A percentile compares a stretch with the other conserved stretches of the same genome.
Conservation (phyloP, 2,329 filamentous ascomycete genomes). For the Microdochium bolleyi region DNA sequence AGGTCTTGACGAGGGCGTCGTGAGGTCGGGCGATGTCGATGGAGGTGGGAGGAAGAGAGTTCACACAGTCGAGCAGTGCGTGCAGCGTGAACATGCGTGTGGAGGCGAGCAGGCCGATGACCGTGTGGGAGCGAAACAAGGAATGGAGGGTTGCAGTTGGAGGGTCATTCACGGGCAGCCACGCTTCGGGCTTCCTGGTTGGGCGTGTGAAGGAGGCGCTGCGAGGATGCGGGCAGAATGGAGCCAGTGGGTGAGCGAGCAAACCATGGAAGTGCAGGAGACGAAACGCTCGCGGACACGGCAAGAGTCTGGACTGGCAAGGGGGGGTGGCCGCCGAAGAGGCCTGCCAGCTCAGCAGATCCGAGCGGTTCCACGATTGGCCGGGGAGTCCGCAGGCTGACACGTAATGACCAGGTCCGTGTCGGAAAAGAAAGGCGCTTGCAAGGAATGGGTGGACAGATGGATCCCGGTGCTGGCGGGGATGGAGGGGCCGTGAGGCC, state of each 20-base stretch:
- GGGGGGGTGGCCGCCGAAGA: neutral
- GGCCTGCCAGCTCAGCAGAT: neutral
- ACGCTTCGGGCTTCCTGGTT: neutral
- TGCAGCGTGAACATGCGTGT: neutral
- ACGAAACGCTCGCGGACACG: neutral
- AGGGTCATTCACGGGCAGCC: neutral
- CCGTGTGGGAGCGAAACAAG: neutral
- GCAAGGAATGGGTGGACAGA: neutral
- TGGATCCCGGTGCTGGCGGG: neutral
- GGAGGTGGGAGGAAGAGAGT: neutral
- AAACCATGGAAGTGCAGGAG: neutral
- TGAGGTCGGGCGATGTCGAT: neutral
- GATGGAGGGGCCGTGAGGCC: neutral
- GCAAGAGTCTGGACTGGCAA: neutral
- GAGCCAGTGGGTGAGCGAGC: neutral
- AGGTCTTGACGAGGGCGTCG: neutral
- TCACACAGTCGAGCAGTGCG: neutral
- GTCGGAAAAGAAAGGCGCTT: neutral
- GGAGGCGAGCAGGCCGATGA: neutral
- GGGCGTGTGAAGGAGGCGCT: neutral
- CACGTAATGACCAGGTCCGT: neutral
- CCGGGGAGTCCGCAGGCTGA: neutral
- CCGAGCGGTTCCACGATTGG: neutral
- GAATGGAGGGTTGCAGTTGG: neutral
- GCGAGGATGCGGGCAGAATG: neutral